Base-by-base conservation (phyloP, 441 rosid species). In the Lepidium campestre region DNA sequence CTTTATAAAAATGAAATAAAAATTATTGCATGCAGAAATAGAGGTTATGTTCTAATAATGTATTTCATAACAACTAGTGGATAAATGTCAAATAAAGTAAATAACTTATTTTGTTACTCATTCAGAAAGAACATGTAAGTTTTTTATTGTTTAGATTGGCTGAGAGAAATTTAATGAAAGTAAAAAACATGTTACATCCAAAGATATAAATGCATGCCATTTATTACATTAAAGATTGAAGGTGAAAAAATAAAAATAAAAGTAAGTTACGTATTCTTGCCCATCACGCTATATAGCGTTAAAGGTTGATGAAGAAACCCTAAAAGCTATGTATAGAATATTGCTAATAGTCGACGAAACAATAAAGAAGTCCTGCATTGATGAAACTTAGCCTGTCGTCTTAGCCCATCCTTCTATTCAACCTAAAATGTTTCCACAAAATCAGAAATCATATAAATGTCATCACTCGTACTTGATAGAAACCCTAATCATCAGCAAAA, bases 341-440 rank as follows among this genome's bases (percentile, higher is more conserved):
- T 53, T 44, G 13, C 50, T 73, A 60, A 66, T 73, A 73, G 63
- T 18, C 50, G 25, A 66, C 22, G 37, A 52, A 53, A 37, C 52
- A 45, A 36, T 59, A 59, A 73, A 59, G 8, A 44, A 52, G 57
- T 45, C 47, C 6, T 58, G 62, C 62, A 72, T 50, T 72, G 71
- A 72, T 65, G 62, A 31, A 66, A 72, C 20, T n/a, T n/a, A n/a
- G n/a, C 32, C 32, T 50, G 14, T 22, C 31, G 41, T 22, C n/a
- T 55, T 65, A 44, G 62, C 68, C 76, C 76, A 66, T 73, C 44
- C 72, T 35, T 56, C 72, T 73, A 39, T 37, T 37, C 5, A 44
- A 58, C 71, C 62, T 66, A 73, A 18, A 7, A 52, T 73, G 72
- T 59, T 66, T 73, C 57, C 49, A 73, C 57, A 73, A 66, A 66